phyloP scores from a whole-genome alignment of 106 monocot genomes.

The Chionographis japonica region DNA sequence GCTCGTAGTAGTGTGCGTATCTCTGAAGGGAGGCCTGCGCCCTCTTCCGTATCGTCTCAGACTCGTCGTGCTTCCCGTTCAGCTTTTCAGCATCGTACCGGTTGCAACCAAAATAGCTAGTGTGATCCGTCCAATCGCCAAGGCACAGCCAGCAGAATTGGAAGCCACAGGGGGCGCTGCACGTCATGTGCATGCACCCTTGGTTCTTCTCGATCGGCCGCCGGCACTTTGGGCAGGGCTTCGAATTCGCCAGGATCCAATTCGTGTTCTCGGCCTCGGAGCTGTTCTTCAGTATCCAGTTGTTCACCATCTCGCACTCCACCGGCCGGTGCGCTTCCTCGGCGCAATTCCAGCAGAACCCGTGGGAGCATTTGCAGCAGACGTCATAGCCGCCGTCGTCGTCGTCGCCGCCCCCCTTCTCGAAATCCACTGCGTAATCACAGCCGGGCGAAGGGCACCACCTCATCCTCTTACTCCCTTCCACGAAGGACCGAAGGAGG shows the following conservation, averaged over 20 bases:
- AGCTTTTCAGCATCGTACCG: too few relatives aligned
- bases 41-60: background rate
- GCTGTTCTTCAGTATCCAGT: background rate
- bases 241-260: background rate
- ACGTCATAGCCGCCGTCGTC: background rate
- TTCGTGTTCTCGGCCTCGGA: background rate
- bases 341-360: conserved; percentile 2
- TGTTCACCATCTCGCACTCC: background rate
- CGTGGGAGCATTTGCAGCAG: background rate
- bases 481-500: background rate
- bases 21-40: background rate
- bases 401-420: background rate
- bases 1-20: conserved; percentile 5
- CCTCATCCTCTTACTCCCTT: background rate
- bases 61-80: background rate
- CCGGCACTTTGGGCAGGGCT: background rate
- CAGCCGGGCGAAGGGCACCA: conserved; percentile 5
- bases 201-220: background rate
- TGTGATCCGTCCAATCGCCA: background rate
- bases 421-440: background rate
- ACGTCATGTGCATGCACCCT: conserved; percentile 7
- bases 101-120: too few relatives aligned
- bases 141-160: conserved; percentile 12
- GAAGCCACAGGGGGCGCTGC: background rate
- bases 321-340: conserved; percentile 10